A percentile compares a stretch with the other conserved stretches of the same genome.
Conservation (phyloP, 495 filamentous ascomycete genomes). For the Aspergillus ostianus region DNA sequence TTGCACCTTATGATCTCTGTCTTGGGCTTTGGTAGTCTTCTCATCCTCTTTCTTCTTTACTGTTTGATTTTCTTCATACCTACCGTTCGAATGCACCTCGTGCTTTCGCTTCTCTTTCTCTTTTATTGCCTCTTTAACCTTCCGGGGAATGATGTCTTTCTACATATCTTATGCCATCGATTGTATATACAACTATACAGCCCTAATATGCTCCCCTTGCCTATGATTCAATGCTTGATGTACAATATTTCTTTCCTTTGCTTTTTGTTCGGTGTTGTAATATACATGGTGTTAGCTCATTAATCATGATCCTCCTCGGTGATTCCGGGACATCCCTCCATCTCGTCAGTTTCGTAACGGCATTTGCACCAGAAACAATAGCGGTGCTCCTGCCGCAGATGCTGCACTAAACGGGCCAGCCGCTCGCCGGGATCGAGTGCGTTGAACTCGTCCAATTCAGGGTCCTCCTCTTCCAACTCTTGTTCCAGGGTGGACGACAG, state of each 20-base stretch:
- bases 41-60: constrained; percentile 7
- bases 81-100: not conserved
- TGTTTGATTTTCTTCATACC: constrained; percentile 8
- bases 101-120: not conserved
- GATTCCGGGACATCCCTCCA: constrained; percentile 88
- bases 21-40: not conserved
- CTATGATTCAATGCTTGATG: not conserved
- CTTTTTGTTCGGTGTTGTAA: not conserved
- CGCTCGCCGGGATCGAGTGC: constrained; percentile 61
- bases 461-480: constrained; percentile 79
- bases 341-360: constrained; percentile 61
- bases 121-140: not conserved
- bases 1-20: not conserved
- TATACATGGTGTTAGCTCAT: constrained; percentile 9
- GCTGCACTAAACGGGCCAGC: constrained; percentile 60
- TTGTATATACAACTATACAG: not conserved
- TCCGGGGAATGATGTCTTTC: not conserved
- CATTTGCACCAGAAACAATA: constrained; percentile 99
- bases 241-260: not conserved
- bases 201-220: not conserved
- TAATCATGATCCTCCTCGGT: constrained; percentile 93
- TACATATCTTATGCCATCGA: not conserved
- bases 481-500: constrained; percentile 52
- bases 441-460: constrained; percentile 82
- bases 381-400: constrained; percentile 64